These are phyloP conservation scores for Leishmania lainsoni DNA, from an alignment of 208 protist species.

Conservation along the genomic window DNA sequence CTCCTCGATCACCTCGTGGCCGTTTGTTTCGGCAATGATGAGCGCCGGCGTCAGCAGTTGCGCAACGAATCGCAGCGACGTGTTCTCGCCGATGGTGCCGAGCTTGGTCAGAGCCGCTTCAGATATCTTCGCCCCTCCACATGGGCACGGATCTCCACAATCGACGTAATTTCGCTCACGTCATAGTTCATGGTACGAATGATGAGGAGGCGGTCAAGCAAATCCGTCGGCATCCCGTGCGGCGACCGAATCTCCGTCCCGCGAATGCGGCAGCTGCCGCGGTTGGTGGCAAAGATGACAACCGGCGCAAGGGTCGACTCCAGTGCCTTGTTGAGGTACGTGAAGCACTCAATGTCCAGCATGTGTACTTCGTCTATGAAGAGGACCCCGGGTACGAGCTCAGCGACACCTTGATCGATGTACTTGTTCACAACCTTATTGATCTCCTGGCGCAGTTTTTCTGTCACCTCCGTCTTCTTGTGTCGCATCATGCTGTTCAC, in stretches of 20 bases:
- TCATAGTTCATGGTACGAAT: constrained; percentile 98
- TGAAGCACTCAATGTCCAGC: constrained; percentile 99
- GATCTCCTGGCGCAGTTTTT: constrained; percentile 99
- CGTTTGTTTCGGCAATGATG: constrained; percentile 96
- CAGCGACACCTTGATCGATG: constrained; percentile 99
- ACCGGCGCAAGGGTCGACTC: constrained; percentile 99
- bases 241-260: constrained; percentile 98
- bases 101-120: constrained; percentile 92
- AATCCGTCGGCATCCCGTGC: constrained; percentile 99
- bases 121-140: constrained; percentile 95
- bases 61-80: constrained; percentile 97
- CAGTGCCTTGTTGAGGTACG: constrained; percentile 99
- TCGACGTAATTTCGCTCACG: constrained; percentile 95
- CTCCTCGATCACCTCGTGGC: constrained; percentile 87
- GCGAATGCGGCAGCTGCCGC: constrained; percentile 96
- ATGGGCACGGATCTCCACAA: constrained; percentile 95
- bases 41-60: constrained; percentile 98
- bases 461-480: constrained; percentile 99
- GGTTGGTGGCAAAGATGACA: constrained; percentile 99
- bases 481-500: constrained; percentile 99
- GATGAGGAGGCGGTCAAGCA: constrained; percentile 99
- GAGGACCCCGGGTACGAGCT: constrained; percentile 99
- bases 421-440: constrained; percentile 99
- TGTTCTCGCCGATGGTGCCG: constrained; percentile 90
- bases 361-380: constrained; percentile 99